Percentiles rank a stretch among this genome's conserved stretches.
Evolutionary conservation across 2,329 filamentous ascomycete species (phyloP).

Genomic region (Aspergillus sp.): DNA sequence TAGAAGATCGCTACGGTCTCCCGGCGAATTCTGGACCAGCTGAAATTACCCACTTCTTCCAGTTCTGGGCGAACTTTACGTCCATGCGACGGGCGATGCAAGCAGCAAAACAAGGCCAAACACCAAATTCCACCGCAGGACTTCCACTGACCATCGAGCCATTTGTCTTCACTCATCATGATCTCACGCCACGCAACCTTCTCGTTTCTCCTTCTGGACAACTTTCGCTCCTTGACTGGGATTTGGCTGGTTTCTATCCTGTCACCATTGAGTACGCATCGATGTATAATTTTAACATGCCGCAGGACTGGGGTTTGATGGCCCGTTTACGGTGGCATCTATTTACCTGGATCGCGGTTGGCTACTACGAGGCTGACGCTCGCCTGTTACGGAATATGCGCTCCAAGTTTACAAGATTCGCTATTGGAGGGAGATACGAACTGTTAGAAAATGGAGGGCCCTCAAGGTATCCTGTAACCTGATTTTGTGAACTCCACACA

Average conservation of each 20-base stretch:
- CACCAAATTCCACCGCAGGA: background rate
- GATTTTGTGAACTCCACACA: background rate
- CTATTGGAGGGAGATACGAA: background rate
- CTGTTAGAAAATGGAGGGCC: background rate
- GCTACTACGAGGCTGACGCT: background rate
- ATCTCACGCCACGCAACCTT: slow-evolving; percentile 21
- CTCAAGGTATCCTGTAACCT: background rate
- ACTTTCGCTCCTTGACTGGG: slow-evolving; percentile 19
- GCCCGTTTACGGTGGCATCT: slow-evolving; percentile 68
- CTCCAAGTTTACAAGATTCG: background rate
- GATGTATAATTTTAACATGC: slow-evolving; percentile 19
- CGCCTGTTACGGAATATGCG: background rate
- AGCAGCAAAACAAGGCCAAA: background rate
- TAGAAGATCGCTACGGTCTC: slow-evolving; percentile 23
- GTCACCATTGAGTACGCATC: slow-evolving; percentile 18
- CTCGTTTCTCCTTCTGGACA: slow-evolving; percentile 16
- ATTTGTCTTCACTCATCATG: slow-evolving; percentile 22
- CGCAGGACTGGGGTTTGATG: slow-evolving; percentile 9
- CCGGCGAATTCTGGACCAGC: slow-evolving; percentile 15
- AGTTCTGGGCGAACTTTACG: slow-evolving; percentile 24
- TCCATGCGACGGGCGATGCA: slow-evolving; percentile 13
- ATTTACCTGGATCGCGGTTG: slow-evolving; percentile 33
- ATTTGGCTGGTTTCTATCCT: slow-evolving; percentile 19
- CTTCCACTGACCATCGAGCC: background rate
- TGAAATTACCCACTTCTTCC: slow-evolving; percentile 19